phyloP scores from a whole-genome alignment of 1,284 basidiomycete species.

The Ceraceosorus bombacis region DNA sequence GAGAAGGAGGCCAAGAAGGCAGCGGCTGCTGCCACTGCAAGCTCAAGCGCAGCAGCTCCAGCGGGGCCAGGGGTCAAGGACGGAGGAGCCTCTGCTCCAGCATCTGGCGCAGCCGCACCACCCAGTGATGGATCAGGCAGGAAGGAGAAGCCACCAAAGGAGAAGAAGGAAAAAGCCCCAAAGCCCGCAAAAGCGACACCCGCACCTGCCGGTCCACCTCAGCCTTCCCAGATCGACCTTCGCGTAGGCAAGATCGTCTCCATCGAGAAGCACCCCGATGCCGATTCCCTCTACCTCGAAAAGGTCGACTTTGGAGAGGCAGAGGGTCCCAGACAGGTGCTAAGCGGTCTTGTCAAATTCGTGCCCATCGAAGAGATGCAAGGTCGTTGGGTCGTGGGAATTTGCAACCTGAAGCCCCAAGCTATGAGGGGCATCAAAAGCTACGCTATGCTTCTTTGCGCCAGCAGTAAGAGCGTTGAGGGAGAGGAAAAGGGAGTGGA shows the following conservation, averaged over 20 bases:
- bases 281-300: slow-evolving; percentile 46
- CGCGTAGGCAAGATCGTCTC: slow-evolving; percentile 46
- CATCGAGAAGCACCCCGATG: slow-evolving; percentile 43
- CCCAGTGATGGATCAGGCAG: slow-evolving; percentile 9
- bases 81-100: slow-evolving; percentile 12
- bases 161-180: slow-evolving; percentile 38
- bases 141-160: slow-evolving; percentile 17
- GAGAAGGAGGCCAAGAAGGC: slow-evolving; percentile 14
- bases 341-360: slow-evolving; percentile 45
- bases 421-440: slow-evolving; percentile 49
- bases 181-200: slow-evolving; percentile 26
- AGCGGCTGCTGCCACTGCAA: slow-evolving; percentile 3
- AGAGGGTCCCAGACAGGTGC: slow-evolving; percentile 43
- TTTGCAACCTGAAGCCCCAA: slow-evolving; percentile 47
- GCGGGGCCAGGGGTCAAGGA: no score
- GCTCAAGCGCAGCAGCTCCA: slow-evolving; percentile 3
- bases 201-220: slow-evolving; percentile 28
- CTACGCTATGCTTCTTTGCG: slow-evolving; percentile 46
- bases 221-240: slow-evolving; percentile 43
- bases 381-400: slow-evolving; percentile 43
- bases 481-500: slow-evolving; percentile 46
- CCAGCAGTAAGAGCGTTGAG: slow-evolving; percentile 28
- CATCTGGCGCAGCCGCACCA: slow-evolving; percentile 3
- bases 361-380: slow-evolving; percentile 47
- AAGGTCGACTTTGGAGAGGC: slow-evolving; percentile 47